phyloP scores from a whole-genome alignment of 208 protist genomes.

The Leptomonas seymouri region DNA sequence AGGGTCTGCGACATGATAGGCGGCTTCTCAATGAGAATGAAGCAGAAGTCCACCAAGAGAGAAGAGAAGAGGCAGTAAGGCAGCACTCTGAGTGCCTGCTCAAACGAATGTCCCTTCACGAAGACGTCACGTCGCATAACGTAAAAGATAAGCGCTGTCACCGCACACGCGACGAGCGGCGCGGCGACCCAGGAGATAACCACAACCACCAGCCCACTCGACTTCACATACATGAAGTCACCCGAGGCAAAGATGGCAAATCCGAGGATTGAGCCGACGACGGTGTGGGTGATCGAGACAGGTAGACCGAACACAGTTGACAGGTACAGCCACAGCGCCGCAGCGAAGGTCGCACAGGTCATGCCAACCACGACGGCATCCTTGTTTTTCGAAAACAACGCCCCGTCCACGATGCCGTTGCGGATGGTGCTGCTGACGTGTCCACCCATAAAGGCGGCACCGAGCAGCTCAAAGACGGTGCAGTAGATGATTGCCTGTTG shows the following conservation, averaged over 20 bases:
- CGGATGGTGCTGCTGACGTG: constrained; percentile 79
- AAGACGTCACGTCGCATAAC: constrained; percentile 64
- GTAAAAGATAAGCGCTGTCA: constrained; percentile 72
- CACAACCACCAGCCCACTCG: constrained; percentile 60
- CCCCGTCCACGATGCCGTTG: constrained; percentile 68
- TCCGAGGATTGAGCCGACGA: constrained; percentile 76
- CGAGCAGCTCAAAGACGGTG: constrained; percentile 82
- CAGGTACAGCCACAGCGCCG: constrained; percentile 79
- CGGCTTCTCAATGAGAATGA: constrained; percentile 78
- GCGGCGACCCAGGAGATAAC: constrained; percentile 78
- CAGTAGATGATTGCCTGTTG: constrained; percentile 79
- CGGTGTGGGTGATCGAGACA: constrained; percentile 86
- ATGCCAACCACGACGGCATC: constrained; percentile 80
- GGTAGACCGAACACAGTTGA: constrained; percentile 81
- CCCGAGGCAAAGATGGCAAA: constrained; percentile 67
- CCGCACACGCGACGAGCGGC: constrained; percentile 52
- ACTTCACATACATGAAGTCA: constrained; percentile 56
- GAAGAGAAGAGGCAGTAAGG: constrained; percentile 75
- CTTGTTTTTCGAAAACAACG: constrained; percentile 64
- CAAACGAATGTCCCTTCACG: constrained; percentile 62
- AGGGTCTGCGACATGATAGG: constrained; percentile 69
- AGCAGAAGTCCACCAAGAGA: constrained; percentile 68
- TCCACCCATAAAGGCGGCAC: constrained; percentile 84
- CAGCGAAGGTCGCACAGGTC: constrained; percentile 70
- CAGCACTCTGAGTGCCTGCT: constrained; percentile 53